Conservation (phyloP, 768 basidiomycete species). For the Leccinum fibrillosum region DNA sequence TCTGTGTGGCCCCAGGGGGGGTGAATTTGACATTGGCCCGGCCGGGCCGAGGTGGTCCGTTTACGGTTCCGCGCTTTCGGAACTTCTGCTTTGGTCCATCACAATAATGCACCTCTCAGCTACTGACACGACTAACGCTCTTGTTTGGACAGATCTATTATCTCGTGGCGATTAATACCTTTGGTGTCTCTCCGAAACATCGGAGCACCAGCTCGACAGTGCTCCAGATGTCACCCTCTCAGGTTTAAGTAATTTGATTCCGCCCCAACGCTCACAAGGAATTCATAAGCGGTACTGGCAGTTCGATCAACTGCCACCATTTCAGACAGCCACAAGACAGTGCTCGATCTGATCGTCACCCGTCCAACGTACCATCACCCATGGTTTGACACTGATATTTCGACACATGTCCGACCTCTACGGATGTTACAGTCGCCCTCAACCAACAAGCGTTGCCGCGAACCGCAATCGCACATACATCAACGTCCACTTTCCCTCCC, state of each 20-base stretch:
- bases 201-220: neutral
- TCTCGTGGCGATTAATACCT: neutral
- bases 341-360: conserved; percentile 4
- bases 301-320: conserved; percentile 1
- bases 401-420: conserved; percentile 2
- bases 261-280: neutral
- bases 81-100: conserved; percentile 20
- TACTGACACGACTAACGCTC: neutral
- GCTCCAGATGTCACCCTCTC: conserved; percentile 2
- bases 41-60: neutral
- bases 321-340: conserved; percentile 1
- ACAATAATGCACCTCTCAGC: neutral
- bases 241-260: conserved; percentile 5
- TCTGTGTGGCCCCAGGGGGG: conserved; percentile 9
- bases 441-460: conserved; percentile 42
- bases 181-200: neutral
- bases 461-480: conserved; percentile 74
- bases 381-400: conserved; percentile 1
- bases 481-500: conserved; percentile 61
- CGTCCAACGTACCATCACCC: neutral
- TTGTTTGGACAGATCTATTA: neutral
- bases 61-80: conserved; percentile 10
- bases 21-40: neutral
- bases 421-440: conserved; percentile 10
- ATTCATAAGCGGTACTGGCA: neutral